Conservation (phyloP, 148 eudicot genomes). For the Diospyros lotus region DNA sequence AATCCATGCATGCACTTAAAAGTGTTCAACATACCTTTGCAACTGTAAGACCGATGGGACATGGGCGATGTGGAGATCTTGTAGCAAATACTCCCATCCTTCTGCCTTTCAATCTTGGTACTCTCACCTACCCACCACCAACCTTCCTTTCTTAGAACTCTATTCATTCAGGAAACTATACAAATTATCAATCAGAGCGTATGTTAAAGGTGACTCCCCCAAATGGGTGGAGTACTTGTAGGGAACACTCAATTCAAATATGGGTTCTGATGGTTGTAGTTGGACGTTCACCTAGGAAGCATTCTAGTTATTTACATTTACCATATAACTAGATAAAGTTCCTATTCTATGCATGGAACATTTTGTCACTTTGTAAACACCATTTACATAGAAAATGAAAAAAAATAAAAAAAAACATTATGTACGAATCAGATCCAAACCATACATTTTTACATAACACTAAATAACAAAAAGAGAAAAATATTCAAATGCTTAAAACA, state of each 20-base stretch:
- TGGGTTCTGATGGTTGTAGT: background rate
- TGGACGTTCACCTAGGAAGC: background rate
- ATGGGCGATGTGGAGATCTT: slow-evolving; percentile 97
- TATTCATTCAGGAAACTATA: background rate
- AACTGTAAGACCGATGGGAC: slow-evolving; percentile 93
- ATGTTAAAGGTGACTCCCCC: background rate
- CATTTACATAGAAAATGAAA: background rate
- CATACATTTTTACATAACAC: no score
- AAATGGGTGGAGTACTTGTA: background rate
- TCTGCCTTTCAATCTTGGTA: slow-evolving; percentile 82
- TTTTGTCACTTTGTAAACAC: background rate
- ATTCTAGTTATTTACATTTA: background rate
- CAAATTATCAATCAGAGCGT: background rate
- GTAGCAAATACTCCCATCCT: slow-evolving; percentile 90
- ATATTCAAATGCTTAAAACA: no score
- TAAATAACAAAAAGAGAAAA: no score
- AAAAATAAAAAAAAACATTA: background rate
- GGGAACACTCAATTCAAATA: background rate
- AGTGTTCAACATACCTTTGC: slow-evolving; percentile 52
- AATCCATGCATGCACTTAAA: background rate
- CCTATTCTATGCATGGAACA: background rate
- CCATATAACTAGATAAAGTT: background rate
- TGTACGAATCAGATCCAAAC: no score
- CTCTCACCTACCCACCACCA: slow-evolving; percentile 67
- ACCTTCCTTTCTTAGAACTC: slow-evolving; percentile 10